Evolutionary conservation across 192 early-diverging fungal species (phyloP), one percentile per base, ranked within the genome.

Genomic region (Kappamyces sp.): DNA sequence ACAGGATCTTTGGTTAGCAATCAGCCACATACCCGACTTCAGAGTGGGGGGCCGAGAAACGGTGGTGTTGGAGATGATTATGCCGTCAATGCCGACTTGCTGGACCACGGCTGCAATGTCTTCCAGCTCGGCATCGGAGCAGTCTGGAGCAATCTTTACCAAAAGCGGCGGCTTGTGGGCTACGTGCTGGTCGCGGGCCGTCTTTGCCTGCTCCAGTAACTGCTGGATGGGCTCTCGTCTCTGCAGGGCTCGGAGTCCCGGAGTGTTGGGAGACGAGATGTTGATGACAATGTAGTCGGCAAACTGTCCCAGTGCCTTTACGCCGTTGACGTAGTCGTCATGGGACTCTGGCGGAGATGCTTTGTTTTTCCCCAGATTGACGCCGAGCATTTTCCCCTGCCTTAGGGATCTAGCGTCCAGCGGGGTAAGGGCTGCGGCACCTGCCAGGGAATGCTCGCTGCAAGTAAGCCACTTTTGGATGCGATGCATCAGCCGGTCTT

Each of bases 281-380:
- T 95, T 95, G 54, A 95, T 69, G 3, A 95, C 93, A 12, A 94
- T 61, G 46, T 91, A 90, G 77, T 95, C 93, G 2, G 91, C 93
- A 63, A 78, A 87, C 3, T 77, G 66, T 44, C 89, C 93, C 15
- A 95, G 72, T 46, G 43, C 65, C 55, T 75, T 61, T 12, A 95
- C 72, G 7, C 93, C 93, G 15, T 74, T 64, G n/a, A 91, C 80
- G 67, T 91, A 95, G 71, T 95, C 93, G 7, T 77, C 74, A 47
- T 82, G 76, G 34, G 79, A 79, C 40, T 90, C 85, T 1, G 66
- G 73, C 2, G 78, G 63, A 13, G 86, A 85, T 4, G 74, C 60
- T 76, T 94, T 92, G 83, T 89, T 92, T 70, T 92, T 92, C 51
- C 91, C 88, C 61, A 95, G 66, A 66, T 95, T 95, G 47, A 95